Evolutionary conservation across 768 basidiomycete genomes (phyloP).

Genomic region (Termitomyces sp.): DNA sequence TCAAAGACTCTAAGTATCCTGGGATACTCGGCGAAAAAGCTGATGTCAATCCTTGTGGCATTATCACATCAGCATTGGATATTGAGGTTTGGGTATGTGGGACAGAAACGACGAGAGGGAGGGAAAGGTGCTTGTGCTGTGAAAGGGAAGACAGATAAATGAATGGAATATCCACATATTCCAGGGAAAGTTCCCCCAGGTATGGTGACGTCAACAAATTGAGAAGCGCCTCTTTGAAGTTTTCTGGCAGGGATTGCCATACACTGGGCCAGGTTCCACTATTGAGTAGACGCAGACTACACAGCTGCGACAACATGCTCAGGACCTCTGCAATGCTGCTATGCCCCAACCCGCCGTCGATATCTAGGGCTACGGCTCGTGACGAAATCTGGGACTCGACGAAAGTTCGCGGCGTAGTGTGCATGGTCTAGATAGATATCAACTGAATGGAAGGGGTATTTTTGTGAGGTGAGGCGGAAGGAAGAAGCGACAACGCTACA

Average conservation of each 20-base stretch:
- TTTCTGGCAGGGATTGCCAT: background rate
- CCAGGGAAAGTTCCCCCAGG: background rate
- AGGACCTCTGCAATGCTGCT: too few species aligned
- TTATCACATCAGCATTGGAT: background rate
- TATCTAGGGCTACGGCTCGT: background rate
- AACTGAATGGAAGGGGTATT: background rate
- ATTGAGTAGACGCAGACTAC: background rate
- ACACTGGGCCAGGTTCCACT: background rate
- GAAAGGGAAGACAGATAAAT: background rate
- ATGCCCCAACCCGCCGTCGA: background rate
- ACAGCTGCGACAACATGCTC: background rate
- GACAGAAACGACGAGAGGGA: background rate
- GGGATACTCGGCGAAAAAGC: background rate
- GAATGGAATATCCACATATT: background rate
- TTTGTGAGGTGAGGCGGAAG: background rate
- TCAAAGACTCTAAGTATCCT: background rate
- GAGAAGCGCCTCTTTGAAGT: background rate
- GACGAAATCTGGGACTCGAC: background rate
- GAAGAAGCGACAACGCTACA: background rate
- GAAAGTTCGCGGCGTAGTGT: background rate
- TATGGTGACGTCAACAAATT: background rate
- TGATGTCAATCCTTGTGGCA: background rate
- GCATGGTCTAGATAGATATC: background rate
- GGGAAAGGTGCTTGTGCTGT: background rate
- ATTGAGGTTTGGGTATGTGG: background rate